These are phyloP conservation scores for Aegilops speltoides DNA, from an alignment of 176 grass and related monocot species.

Conservation along the genomic window DNA sequence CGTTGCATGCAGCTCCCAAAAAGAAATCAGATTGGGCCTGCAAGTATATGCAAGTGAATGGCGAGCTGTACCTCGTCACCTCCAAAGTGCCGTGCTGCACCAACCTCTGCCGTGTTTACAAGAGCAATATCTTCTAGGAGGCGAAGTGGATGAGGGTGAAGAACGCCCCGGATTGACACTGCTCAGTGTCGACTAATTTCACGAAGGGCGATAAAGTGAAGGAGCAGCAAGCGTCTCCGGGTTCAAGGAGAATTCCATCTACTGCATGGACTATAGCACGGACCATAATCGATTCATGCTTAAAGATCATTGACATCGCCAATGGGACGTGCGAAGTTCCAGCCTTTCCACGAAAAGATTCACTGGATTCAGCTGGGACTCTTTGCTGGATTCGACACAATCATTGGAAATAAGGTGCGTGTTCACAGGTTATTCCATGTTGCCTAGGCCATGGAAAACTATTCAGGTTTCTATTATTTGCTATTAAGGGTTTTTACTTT, in stretches of 20 bases:
- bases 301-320: no score
- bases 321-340: neutral
- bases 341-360: neutral
- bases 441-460: neutral
- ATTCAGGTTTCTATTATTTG: neutral
- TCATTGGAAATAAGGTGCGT: conserved; percentile 5
- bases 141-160: no score
- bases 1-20: neutral
- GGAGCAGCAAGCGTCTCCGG: neutral
- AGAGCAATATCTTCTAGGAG: no score
- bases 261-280: neutral
- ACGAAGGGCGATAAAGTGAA: neutral
- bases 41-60: conserved; percentile 19
- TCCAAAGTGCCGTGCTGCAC: no score
- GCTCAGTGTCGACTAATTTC: conserved; percentile 11
- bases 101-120: no score
- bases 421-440: neutral
- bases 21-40: neutral
- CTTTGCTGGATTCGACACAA: conserved; percentile 11
- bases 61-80: conserved; percentile 19
- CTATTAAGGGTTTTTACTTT: no score
- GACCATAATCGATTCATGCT: no score
- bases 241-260: conserved; percentile 14
- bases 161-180: neutral
- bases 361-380: neutral